Evolutionary conservation across 768 basidiomycete species (phyloP), one percentile per base, ranked within the genome.

Genomic region (Leccinum subgranulosum): DNA sequence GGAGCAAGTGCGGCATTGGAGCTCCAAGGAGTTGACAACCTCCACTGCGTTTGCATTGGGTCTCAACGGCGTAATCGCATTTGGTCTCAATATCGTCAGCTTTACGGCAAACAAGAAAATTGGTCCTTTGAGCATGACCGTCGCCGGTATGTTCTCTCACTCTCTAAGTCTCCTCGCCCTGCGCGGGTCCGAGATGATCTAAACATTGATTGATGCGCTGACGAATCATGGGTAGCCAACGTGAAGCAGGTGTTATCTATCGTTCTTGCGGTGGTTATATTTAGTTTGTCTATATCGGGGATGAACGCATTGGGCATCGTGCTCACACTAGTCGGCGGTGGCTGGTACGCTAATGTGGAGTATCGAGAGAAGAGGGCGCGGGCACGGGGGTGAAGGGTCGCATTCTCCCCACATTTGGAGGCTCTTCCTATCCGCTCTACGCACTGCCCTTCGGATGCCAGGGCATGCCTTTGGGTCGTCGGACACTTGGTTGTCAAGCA

Each of bases 81-180:
- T 97, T 67, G 88, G 85, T 14, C 77, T 99, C 52, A 99, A 98
- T 65, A 85, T 98, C 3, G 91, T 97, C 56, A 92, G 89, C 69
- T 97, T 99, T 68, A 91, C 90, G 41, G 92, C 97, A n/a, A 99
- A 98, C 75, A 87, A 88, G 73, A 86, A 89, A 68, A 87, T 92
- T 0, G 94, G 94, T 2, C 87, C 94, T 12, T 69, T 96, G 61
- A 89, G 87, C 49, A 96, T 95, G 90, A 92, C 89, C 10, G 93
- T 96, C 49, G 91, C 92, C 58, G 88, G 88, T 90, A 58, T 55
- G 84, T 77, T 53, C 23, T 17, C 27, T 28, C 23, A 9, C 21
- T 51, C 36, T 51, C 36, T 14, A 14, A 7, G 47, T 51, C 28
- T 29, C 43, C 28, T 12, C 48, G 31, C 53, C 43, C 51, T 33